A percentile compares a stretch with the other conserved stretches of the same genome.
phyloP scores from a whole-genome alignment of 306 rosid species.

The Argentina anserina region DNA sequence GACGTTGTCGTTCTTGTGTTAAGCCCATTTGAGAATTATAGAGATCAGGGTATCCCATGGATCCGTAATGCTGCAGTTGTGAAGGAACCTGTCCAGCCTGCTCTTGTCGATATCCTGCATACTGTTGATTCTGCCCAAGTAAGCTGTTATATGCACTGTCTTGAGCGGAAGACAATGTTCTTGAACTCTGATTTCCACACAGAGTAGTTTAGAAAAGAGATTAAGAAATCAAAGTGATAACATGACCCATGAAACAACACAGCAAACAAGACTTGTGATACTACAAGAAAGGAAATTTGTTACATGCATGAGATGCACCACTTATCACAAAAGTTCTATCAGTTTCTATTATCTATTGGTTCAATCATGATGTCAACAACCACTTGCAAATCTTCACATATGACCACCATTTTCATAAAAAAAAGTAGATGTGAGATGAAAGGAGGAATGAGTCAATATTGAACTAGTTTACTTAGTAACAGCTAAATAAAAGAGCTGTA shows the following conservation, averaged over 20 bases:
- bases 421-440: not conserved
- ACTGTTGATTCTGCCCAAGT: constrained; percentile 26
- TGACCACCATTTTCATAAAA: not conserved
- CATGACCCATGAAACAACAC: not conserved
- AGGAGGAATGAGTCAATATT: not conserved
- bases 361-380: not conserved
- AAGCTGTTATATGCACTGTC: constrained; percentile 29
- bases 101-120: constrained; percentile 24
- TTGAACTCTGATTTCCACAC: constrained; percentile 24
- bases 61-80: constrained; percentile 26
- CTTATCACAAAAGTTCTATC: not conserved
- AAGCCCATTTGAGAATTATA: constrained; percentile 25
- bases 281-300: not conserved
- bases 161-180: constrained; percentile 22
- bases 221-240: not conserved
- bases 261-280: not conserved
- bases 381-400: constrained; percentile 1
- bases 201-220: not conserved
- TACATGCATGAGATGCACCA: not conserved
- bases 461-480: not conserved
- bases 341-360: not conserved
- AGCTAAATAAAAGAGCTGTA: constrained; percentile 2
- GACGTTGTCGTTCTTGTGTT: constrained; percentile 34
- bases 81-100: constrained; percentile 28
- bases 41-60: constrained; percentile 14